These are phyloP conservation scores for Fusarium liriodendri DNA, from an alignment of 2,329 filamentous ascomycete species.

Conservation along the genomic window DNA sequence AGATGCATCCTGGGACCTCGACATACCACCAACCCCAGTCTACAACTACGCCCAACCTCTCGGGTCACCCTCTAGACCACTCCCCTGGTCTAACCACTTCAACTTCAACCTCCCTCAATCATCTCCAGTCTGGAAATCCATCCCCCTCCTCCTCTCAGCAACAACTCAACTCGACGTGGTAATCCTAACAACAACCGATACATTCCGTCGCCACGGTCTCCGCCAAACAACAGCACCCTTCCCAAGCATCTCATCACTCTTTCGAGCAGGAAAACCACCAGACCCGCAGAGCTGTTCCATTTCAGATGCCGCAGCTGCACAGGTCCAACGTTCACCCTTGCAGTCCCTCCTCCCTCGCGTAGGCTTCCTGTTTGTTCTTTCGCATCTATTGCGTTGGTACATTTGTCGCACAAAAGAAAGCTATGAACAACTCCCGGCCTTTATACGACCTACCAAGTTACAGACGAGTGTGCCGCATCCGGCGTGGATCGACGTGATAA, in stretches of 20 bases:
- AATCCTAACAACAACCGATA: conserved; percentile 26
- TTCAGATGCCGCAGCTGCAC: conserved; percentile 29
- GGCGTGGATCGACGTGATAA: conserved; percentile 41
- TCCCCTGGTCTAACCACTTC: conserved; percentile 26
- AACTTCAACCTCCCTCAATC: background rate
- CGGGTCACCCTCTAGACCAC: conserved; percentile 5
- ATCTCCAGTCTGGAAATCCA: conserved; percentile 17
- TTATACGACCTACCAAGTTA: conserved; percentile 37
- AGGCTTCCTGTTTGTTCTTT: conserved; percentile 30
- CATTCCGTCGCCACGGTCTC: conserved; percentile 16
- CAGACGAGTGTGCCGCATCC: conserved; percentile 42
- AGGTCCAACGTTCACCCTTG: conserved; percentile 22
- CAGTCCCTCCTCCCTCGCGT: conserved; percentile 25
- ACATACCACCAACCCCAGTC: background rate
- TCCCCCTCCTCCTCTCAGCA: conserved; percentile 22
- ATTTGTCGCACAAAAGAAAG: conserved; percentile 38
- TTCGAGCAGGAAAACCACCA: conserved; percentile 20
- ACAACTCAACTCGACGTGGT: conserved; percentile 29
- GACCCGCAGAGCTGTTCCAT: conserved; percentile 8
- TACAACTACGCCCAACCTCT: background rate
- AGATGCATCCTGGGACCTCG: conserved; percentile 15
- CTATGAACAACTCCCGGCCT: conserved; percentile 39
- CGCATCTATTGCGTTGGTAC: conserved; percentile 30
- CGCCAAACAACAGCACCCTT: conserved; percentile 23
- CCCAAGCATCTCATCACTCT: conserved; percentile 40